Evolutionary conservation across 306 rosid genomes (phyloP).

Genomic region (Pyrus betulifolia): DNA sequence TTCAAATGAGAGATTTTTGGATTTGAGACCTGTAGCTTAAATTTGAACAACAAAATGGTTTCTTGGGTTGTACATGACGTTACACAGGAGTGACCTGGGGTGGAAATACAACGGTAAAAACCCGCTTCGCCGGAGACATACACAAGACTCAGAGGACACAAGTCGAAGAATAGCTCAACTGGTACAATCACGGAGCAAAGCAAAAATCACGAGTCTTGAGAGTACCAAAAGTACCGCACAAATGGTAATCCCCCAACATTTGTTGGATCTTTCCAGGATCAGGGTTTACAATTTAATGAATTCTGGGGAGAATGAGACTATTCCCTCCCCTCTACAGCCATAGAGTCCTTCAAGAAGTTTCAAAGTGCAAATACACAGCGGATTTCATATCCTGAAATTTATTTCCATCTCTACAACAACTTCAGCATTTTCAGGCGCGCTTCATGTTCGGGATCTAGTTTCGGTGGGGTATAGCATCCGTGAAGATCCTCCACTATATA

Average conservation of each 20-base stretch:
- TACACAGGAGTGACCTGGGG: neutral
- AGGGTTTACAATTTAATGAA: neutral
- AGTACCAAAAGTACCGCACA: neutral
- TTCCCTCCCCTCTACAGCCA: slow-evolving; percentile 14
- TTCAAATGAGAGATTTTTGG: neutral
- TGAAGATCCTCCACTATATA: slow-evolving; percentile 87
- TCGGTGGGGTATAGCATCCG: slow-evolving; percentile 75
- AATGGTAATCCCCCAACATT: neutral
- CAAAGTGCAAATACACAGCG: slow-evolving; percentile 3
- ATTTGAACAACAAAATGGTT: too few species aligned
- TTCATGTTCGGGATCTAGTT: slow-evolving; percentile 82
- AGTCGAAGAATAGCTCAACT: neutral
- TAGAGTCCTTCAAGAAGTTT: neutral
- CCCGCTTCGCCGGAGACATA: neutral
- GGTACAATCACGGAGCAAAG: neutral
- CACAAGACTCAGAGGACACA: neutral
- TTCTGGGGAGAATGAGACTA: slow-evolving; percentile 1
- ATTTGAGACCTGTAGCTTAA: neutral
- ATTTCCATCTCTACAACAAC: slow-evolving; percentile 40
- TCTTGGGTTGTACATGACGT: neutral
- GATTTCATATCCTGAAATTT: slow-evolving; percentile 2
- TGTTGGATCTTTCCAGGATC: neutral
- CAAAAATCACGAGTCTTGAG: neutral
- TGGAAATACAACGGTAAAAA: neutral
- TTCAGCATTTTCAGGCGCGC: slow-evolving; percentile 92